phyloP scores from a whole-genome alignment of 768 basidiomycete species.

The Trametes cingulata region DNA sequence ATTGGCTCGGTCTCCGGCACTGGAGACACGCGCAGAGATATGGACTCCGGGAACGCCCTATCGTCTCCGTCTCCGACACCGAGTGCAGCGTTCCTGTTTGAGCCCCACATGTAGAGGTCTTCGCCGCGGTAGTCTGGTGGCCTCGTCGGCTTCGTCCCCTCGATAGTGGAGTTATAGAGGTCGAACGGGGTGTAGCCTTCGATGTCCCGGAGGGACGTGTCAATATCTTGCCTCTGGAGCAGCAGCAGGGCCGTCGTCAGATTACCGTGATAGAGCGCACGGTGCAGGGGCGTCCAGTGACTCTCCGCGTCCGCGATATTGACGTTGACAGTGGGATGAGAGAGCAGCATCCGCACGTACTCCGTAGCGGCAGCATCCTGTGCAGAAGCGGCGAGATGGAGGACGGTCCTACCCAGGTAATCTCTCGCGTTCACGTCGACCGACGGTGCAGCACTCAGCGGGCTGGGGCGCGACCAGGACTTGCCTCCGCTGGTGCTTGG shows the following conservation, averaged over 20 bases:
- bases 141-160: constrained; percentile 61
- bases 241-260: constrained; percentile 73
- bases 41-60: constrained; percentile 67
- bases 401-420: constrained; percentile 68
- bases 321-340: constrained; percentile 73
- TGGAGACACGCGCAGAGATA: constrained; percentile 15
- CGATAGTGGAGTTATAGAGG: constrained; percentile 87
- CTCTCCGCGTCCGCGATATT: constrained; percentile 83
- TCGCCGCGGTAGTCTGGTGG: constrained; percentile 33
- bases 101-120: constrained; percentile 88
- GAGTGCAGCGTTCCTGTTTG: constrained; percentile 82
- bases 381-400: constrained; percentile 79
- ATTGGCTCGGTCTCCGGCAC: constrained; percentile 28
- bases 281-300: constrained; percentile 89
- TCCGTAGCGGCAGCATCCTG: constrained; percentile 64
- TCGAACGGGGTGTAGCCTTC: constrained; percentile 94
- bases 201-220: constrained; percentile 70
- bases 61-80: constrained; percentile 83
- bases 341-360: constrained; percentile 75
- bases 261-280: constrained; percentile 82
- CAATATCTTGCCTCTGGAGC: constrained; percentile 71
- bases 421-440: constrained; percentile 74
- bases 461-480: constrained; percentile 56
- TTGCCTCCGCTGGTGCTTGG: constrained; percentile 52
- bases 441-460: constrained; percentile 31